Evolutionary conservation across 2,329 filamentous ascomycete genomes (phyloP).

Genomic region (Botrytis paeoniae): DNA sequence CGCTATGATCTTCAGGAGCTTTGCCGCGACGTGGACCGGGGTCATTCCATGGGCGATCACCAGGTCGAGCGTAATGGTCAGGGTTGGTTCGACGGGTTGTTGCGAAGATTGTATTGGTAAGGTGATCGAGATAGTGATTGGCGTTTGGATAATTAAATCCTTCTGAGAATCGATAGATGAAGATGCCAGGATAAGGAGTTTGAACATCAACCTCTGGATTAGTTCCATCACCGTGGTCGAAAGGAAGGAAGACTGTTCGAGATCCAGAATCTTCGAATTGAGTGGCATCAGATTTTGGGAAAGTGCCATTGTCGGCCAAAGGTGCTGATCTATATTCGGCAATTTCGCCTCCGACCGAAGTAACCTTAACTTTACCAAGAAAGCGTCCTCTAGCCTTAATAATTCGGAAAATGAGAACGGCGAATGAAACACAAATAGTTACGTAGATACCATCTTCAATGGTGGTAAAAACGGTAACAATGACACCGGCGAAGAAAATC

Average conservation of each 20-base stretch:
- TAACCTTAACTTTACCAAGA: conserved; percentile 77
- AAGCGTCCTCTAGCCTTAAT: conserved; percentile 81
- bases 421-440: conserved; percentile 74
- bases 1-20: conserved; percentile 45
- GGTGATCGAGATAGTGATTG: conserved; percentile 79
- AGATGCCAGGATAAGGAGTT: conserved; percentile 83
- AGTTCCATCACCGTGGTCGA: conserved; percentile 84
- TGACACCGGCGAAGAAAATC: conserved; percentile 89
- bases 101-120: conserved; percentile 64
- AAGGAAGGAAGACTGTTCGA: conserved; percentile 81
- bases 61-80: conserved; percentile 59
- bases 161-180: conserved; percentile 93
- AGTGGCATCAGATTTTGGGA: conserved; percentile 32
- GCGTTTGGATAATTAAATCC: conserved; percentile 97
- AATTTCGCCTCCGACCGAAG: conserved; percentile 66
- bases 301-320: conserved; percentile 58
- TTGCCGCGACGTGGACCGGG: conserved; percentile 66
- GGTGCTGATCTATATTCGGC: conserved; percentile 54
- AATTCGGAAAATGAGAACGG: conserved; percentile 77
- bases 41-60: conserved; percentile 94
- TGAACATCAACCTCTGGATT: conserved; percentile 81
- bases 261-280: conserved; percentile 45
- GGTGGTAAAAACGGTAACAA: conserved; percentile 81
- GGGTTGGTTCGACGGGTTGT: conserved; percentile 75
- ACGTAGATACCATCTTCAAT: conserved; percentile 94